Conservation (phyloP, 306 rosid species). For the Acacia acuminata region DNA sequence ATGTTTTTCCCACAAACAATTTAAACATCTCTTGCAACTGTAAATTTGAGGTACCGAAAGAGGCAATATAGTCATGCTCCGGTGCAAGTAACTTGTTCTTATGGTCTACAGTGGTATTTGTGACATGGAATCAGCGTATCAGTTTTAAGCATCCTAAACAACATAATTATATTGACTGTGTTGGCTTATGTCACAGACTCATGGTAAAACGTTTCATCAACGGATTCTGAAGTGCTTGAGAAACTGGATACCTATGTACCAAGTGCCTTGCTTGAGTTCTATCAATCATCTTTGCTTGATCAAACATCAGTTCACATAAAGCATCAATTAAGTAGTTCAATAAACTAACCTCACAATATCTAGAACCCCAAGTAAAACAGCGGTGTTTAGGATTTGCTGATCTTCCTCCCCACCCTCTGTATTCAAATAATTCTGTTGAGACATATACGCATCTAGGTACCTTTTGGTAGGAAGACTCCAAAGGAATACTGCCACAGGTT, state of each 20-base stretch:
- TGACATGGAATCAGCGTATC: not conserved
- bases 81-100: too few relatives aligned
- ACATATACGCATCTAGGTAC: constrained; percentile 83
- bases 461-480: constrained; percentile 94
- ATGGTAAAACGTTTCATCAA: not conserved
- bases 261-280: not conserved
- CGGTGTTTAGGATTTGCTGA: constrained; percentile 77
- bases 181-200: not conserved
- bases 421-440: constrained; percentile 82
- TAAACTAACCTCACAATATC: constrained; percentile 79
- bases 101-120: not conserved
- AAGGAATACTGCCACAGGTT: constrained; percentile 96
- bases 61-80: not conserved
- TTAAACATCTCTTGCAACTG: constrained; percentile 5
- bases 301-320: constrained; percentile 1
- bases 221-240: not conserved
- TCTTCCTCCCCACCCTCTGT: constrained; percentile 80
- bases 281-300: not conserved
- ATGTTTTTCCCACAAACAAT: constrained; percentile 1
- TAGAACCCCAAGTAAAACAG: constrained; percentile 82
- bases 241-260: not conserved
- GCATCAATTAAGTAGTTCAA: constrained; percentile 22
- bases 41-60: too few relatives aligned
- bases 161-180: not conserved
- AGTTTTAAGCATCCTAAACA: not conserved